These are phyloP conservation scores for Pyrenochaeta sp. DNA, from an alignment of 2,329 filamentous ascomycete species.

Conservation along the genomic window DNA sequence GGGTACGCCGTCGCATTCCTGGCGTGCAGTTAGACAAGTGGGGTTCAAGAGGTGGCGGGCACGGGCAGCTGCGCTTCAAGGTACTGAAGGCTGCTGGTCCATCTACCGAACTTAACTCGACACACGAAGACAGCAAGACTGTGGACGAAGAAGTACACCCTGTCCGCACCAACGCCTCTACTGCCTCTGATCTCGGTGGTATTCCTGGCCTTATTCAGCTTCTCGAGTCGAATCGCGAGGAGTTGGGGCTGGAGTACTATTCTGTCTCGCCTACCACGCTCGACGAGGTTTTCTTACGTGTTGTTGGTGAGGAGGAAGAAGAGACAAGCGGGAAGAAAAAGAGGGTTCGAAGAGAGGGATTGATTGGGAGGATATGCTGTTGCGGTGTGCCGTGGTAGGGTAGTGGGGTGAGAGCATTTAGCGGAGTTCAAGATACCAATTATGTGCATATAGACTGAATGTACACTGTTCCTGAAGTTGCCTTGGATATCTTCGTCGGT, in stretches of 20 bases:
- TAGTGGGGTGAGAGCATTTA: neutral
- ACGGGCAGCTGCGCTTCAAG: slow-evolving; percentile 88
- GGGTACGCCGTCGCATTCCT: slow-evolving; percentile 70
- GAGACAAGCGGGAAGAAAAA: slow-evolving; percentile 48
- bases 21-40: slow-evolving; percentile 65
- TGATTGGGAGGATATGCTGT: neutral
- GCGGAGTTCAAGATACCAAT: slow-evolving; percentile 2
- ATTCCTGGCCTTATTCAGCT: slow-evolving; percentile 75
- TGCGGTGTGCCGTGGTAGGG: neutral
- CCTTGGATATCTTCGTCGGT: neutral
- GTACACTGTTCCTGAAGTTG: neutral
- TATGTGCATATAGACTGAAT: neutral
- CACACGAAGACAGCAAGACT: slow-evolving; percentile 16
- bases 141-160: slow-evolving; percentile 29
- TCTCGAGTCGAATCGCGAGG: slow-evolving; percentile 74
- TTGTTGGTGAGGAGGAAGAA: slow-evolving; percentile 79
- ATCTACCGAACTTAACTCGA: slow-evolving; percentile 3
- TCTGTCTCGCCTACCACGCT: slow-evolving; percentile 86
- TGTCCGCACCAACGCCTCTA: slow-evolving; percentile 22
- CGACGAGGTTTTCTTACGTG: slow-evolving; percentile 88
- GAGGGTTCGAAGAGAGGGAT: slow-evolving; percentile 7
- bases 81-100: slow-evolving; percentile 65
- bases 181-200: slow-evolving; percentile 47
- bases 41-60: slow-evolving; percentile 75
- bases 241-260: slow-evolving; percentile 82